Evolutionary conservation across 768 basidiomycete genomes (phyloP), one percentile per base, ranked within the genome.

Genomic region (Trametes gibbosa): DNA sequence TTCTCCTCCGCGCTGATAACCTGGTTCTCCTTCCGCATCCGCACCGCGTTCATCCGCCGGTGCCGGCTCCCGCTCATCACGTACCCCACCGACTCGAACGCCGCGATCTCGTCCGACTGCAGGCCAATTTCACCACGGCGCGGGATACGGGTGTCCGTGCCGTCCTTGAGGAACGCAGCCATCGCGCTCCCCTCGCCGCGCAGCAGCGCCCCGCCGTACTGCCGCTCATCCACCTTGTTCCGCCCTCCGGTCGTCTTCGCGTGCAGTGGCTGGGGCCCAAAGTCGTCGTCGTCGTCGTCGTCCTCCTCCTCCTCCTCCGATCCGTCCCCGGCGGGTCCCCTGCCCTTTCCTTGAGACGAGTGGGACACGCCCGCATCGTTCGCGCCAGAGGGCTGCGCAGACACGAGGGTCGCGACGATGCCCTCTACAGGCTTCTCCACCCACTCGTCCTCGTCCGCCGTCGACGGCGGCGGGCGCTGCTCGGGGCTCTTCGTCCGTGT

Each of bases 1-100:
- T 98, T 98, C 81, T 99, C 97, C 75, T 98, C 97, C 1, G 96
- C 95, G 67, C 89, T 92, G 71, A 99, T 99, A 63, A 98, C 95
- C 76, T 99, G 97, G 77, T 99, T 98, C 79, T 99, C 97, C 80
- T 98, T 98, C 70, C 96, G 79, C 86, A 99, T 91, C 60, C 97
- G 90, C 43, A 99, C 96, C 0, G 97, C 96, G 66, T 98, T 99
- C 97, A 99, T 99, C 73, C 94, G 82, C 63, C 90, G 83, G 73
- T 99, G 95, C 62, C 96, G 78, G 67, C 86, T 90, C 45, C 96
- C 97, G 66, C 90, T 94, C 97, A 98, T 99, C 47, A 99, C 97
- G 73, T 97, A 99, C 17, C 97, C 97, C 8, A 89, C 90, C 23
- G 79, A 68, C 77, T 99, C 97, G 74, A 82, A 98, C 69, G 82